Evolutionary conservation across 148 eudicot species (phyloP).

Genomic region (Rhododendron mucronatum): DNA sequence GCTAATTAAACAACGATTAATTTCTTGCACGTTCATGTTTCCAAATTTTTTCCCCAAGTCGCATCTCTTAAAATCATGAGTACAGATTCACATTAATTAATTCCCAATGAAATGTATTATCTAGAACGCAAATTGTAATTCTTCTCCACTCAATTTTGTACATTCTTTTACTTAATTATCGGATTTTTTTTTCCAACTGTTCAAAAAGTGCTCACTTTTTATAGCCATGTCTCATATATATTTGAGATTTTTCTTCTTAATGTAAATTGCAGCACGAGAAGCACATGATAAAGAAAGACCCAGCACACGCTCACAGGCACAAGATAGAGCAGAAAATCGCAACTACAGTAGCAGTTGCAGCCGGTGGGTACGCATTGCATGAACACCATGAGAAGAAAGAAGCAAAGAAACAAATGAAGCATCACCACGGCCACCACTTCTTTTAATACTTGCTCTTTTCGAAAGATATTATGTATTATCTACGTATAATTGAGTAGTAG

Average conservation of each 20-base stretch:
- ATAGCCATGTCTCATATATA: background rate
- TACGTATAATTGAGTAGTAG: background rate
- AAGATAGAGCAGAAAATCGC: conserved; percentile 46
- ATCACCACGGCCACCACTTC: conserved; percentile 31
- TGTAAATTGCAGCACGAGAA: conserved; percentile 40
- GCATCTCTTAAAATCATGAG: too few relatives aligned
- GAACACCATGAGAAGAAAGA: conserved; percentile 64
- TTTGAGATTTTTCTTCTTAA: background rate
- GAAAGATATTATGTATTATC: background rate
- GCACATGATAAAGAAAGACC: conserved; percentile 56
- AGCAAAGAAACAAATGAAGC: conserved; percentile 40
- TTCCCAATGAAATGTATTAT: too few relatives aligned
- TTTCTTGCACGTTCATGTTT: too few relatives aligned
- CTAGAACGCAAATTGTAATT: too few relatives aligned
- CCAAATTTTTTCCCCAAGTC: too few relatives aligned
- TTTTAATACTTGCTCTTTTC: background rate
- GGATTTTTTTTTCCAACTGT: too few relatives aligned
- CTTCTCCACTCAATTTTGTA: too few relatives aligned
- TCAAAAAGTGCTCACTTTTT: background rate
- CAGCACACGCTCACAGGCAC: conserved; percentile 55
- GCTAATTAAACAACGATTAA: too few relatives aligned
- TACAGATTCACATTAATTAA: too few relatives aligned
- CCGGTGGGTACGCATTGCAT: conserved; percentile 49
- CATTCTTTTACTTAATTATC: too few relatives aligned
- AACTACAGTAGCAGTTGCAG: conserved; percentile 39